Percentiles rank a stretch among this genome's conserved stretches.
These are phyloP conservation scores for Linnemannia schmuckeri DNA, from an alignment of 192 early-diverging fungal genomes.

Conservation along the genomic window DNA sequence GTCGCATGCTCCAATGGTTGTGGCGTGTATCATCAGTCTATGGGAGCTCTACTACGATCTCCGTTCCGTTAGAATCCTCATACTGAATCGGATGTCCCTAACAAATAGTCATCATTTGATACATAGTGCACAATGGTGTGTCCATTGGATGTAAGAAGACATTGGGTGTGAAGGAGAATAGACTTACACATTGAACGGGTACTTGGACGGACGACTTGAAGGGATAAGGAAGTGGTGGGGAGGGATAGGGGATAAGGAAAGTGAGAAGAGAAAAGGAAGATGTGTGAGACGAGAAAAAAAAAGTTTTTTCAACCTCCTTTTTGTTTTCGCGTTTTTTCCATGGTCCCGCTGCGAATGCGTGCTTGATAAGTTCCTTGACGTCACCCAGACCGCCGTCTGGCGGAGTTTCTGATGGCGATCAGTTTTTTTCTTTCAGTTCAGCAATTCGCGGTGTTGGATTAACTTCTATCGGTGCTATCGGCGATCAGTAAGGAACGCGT, in stretches of 20 bases:
- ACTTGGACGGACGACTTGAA: background rate
- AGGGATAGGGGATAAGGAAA: background rate
- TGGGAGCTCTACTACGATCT: background rate
- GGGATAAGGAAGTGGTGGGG: background rate
- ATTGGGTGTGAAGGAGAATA: background rate
- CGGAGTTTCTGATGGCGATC: no score
- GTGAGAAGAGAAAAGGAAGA: background rate
- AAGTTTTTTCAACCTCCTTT: background rate
- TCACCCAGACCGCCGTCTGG: no score
- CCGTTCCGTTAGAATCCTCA: conserved; percentile 31
- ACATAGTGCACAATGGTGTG: background rate
- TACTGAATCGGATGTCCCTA: conserved; percentile 28
- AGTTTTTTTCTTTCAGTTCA: no score
- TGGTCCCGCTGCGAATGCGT: no score
- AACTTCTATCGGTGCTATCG: no score
- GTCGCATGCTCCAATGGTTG: background rate
- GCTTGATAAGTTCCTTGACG: no score
- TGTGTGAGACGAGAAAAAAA: background rate
- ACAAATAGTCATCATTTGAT: conserved; percentile 28
- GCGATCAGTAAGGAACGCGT: no score
- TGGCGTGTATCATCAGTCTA: background rate
- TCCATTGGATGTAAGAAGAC: background rate
- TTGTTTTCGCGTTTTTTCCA: background rate
- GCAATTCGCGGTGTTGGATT: no score
- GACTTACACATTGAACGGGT: background rate